A percentile compares a stretch with the other conserved stretches of the same genome.
Evolutionary conservation across 192 early-diverging fungal species (phyloP).

Genomic region (Rhizoclosmatium globosum): DNA sequence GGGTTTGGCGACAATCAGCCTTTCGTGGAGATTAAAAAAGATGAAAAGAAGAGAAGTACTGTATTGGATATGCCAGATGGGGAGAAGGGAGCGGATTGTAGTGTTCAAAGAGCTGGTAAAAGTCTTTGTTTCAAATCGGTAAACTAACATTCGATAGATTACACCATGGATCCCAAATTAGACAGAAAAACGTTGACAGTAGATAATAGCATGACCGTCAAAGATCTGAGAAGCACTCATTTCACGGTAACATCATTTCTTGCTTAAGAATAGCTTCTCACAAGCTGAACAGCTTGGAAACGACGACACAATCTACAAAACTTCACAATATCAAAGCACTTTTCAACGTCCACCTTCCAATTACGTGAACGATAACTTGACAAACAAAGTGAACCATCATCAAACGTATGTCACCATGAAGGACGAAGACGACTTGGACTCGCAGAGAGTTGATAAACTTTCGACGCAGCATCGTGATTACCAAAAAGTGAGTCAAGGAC

Average conservation of each 20-base stretch:
- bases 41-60: conserved; percentile 24
- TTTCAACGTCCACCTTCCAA: conserved; percentile 3
- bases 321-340: conserved; percentile 22
- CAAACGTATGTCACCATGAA: conserved; percentile 2
- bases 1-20: conserved; percentile 19
- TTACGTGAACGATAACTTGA: conserved; percentile 6
- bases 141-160: neutral
- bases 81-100: conserved; percentile 1
- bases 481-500: neutral
- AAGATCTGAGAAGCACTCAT: conserved; percentile 34
- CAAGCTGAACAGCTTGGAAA: conserved; percentile 18
- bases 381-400: neutral
- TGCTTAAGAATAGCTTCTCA: neutral
- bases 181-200: conserved; percentile 24
- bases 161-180: conserved; percentile 8
- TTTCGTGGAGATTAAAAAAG: conserved; percentile 14
- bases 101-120: conserved; percentile 21
- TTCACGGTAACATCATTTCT: conserved; percentile 15
- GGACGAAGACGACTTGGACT: conserved; percentile 10
- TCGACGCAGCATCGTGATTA: conserved; percentile 24
- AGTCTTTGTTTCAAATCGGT: neutral
- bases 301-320: conserved; percentile 23
- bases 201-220: conserved; percentile 31
- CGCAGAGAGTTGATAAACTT: neutral
- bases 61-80: conserved; percentile 36